Evolutionary conservation across 2,329 filamentous ascomycete species (phyloP), one percentile per base, ranked within the genome.

Genomic region (Epichloe bromicola): DNA sequence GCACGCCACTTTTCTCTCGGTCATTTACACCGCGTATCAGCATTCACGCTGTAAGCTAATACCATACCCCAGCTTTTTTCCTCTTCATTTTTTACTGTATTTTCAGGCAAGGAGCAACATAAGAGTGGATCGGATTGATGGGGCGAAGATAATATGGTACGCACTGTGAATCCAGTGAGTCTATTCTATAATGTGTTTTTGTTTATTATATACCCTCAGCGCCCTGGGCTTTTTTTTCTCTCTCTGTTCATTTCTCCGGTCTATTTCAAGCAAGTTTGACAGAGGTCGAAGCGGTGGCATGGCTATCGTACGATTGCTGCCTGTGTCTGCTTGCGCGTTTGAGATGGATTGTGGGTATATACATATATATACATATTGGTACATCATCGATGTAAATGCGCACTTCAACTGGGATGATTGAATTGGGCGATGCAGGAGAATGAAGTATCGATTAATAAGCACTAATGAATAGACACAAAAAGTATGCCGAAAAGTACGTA

Each of bases 121-220:
- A 10, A 30, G 17, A 33, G 19, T 23, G 42, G 23, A 15, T 38
- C 23, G 15, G 20, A 20, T 20, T 12, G 39, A 23, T 26, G 30
- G 23, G 36, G n/a, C 20, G 17, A 45, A 41, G 12, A 30, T 23
- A 34, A 42, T 20, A 14, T 30, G n/a, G 19, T 26, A 20, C 17
- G 26, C 30, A 44, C 33, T 38, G 46, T 14, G 17, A 11, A 20
- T 11, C 15, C 12, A 43, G 5, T 33, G 17, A 36, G 19, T 36
- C 40, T 48, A 38, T 53, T 45, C 5, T 39, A 15, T 46, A 42
- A 52, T 49, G 36, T 53, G 46, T 50, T 51, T 51, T 52, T 50
- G 10, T 46, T 48, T 53, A 50, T 51, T 52, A 49, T 51, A 51
- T 53, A 53, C 51, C 51, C 51, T 45, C 48, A 36, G 44, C 42